phyloP scores from a whole-genome alignment of 176 grass and related monocot genomes.

The Secale cereale region DNA sequence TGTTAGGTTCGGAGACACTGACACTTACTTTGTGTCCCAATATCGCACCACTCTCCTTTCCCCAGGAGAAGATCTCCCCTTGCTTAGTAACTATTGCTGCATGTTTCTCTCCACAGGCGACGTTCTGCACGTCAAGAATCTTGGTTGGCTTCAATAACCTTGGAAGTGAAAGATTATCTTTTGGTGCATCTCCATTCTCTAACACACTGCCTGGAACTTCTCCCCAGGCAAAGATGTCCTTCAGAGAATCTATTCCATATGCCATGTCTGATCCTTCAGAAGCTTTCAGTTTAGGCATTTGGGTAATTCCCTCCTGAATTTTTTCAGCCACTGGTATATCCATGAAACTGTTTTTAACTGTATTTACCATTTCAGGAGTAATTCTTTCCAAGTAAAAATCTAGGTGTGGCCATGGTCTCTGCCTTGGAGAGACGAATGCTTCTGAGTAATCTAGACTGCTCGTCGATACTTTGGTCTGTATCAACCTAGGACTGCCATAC shows the following conservation, averaged over 20 bases:
- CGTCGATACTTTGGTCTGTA: constrained; percentile 50
- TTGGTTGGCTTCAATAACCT: constrained; percentile 65
- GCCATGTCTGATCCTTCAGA: constrained; percentile 34
- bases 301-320: constrained; percentile 36
- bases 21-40: constrained; percentile 67
- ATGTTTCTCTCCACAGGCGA: constrained; percentile 77
- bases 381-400: constrained; percentile 78
- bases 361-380: constrained; percentile 52
- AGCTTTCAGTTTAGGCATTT: constrained; percentile 51
- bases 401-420: constrained; percentile 64
- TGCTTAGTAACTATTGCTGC: constrained; percentile 87
- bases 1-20: constrained; percentile 51
- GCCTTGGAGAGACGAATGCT: constrained; percentile 67
- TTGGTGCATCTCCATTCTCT: constrained; percentile 36
- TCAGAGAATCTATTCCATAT: constrained; percentile 46
- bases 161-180: constrained; percentile 58
- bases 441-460: constrained; percentile 61
- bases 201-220: constrained; percentile 46
- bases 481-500: constrained; percentile 78
- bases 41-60: constrained; percentile 65
- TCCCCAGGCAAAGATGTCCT: constrained; percentile 95
- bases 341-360: constrained; percentile 39
- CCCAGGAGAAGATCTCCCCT: constrained; percentile 95
- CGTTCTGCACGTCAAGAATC: constrained; percentile 65
- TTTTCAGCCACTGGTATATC: constrained; percentile 34